Base-by-base conservation (phyloP, 164 flowering plant species). In the Nymphaea colorata region DNA sequence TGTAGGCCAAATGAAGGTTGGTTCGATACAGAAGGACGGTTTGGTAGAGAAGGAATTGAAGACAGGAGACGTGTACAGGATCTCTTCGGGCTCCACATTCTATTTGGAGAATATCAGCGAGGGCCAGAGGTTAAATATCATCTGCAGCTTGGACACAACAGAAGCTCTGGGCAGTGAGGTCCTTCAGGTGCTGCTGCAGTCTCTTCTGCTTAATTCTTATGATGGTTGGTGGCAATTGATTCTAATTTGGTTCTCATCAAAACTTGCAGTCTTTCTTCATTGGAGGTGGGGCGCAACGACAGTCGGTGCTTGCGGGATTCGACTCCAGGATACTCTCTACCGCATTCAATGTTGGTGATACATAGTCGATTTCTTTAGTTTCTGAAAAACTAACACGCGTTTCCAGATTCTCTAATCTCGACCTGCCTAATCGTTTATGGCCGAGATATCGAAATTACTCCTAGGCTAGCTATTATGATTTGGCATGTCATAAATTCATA, bases 1-100 rank as follows among this genome's bases (percentile, higher is more conserved):
- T 12, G 41, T n/a, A 93, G 97, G 99, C 47, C 87, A 83, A 65
- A 86, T 83, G 41, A 94, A 70, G 77, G 59, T 94, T 36, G 99
- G 97, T 43, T 71, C 72, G 70, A 82, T 91, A 64, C 77, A 84
- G 82, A 78, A 81, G 43, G 87, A 82, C 64, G 77, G 80, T 0
- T 43, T 87, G 65, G 82, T 74, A 42, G 95, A 91, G 73, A 86
- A 75, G 79, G 17, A 57, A 4, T 55, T 94, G 78, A 83, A 74
- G 76, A 71, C 44, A 0, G 96, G 99, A 14, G 97, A 94, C 70
- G 45, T 94, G 18, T 94, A 84, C 62, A 70, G 83, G 41, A 81
- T 94, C n/a, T 85, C 84, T 2, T 90, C 96, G 4, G 98, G 98
- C 14, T 86, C 92, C 0, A 74, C 87, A 2, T 94, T 94, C 76